Conservation (phyloP, 345 rosid genomes). For the Garcia nutans region DNA sequence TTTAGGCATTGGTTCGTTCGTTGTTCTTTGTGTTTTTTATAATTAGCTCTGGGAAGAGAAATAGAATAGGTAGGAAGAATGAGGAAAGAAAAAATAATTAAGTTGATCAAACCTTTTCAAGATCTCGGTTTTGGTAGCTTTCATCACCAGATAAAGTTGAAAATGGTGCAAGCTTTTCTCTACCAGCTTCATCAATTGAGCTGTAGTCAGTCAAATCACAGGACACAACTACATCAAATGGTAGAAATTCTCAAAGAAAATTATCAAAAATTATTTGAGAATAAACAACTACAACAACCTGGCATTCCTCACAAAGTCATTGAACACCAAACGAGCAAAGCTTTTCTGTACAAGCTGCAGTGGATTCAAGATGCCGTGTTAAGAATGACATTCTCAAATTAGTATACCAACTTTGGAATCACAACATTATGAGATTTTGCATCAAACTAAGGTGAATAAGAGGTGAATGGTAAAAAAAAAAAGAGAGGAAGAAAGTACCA, state of each 20-base stretch:
- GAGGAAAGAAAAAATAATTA: background rate
- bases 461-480: too few species aligned
- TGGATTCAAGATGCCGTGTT: conserved; percentile 20
- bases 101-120: conserved; percentile 70
- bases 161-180: conserved; percentile 81
- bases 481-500: too few species aligned
- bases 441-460: too few species aligned
- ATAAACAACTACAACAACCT: conserved; percentile 47
- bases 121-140: conserved; percentile 96
- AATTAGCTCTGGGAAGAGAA: too few species aligned
- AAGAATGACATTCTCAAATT: conserved; percentile 1
- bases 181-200: conserved; percentile 69
- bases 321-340: conserved; percentile 83
- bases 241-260: background rate
- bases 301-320: conserved; percentile 80
- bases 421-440: too few species aligned
- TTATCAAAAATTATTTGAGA: background rate
- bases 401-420: too few species aligned
- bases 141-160: conserved; percentile 70
- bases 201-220: conserved; percentile 37
- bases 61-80: background rate
- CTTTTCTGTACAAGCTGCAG: conserved; percentile 99
- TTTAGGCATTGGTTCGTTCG: too few species aligned
- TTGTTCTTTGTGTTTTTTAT: too few species aligned
- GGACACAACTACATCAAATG: background rate